Evolutionary conservation across 179 eudicot genomes (phyloP), one percentile per base, ranked within the genome.

Genomic region (Beta macrorhiza): DNA sequence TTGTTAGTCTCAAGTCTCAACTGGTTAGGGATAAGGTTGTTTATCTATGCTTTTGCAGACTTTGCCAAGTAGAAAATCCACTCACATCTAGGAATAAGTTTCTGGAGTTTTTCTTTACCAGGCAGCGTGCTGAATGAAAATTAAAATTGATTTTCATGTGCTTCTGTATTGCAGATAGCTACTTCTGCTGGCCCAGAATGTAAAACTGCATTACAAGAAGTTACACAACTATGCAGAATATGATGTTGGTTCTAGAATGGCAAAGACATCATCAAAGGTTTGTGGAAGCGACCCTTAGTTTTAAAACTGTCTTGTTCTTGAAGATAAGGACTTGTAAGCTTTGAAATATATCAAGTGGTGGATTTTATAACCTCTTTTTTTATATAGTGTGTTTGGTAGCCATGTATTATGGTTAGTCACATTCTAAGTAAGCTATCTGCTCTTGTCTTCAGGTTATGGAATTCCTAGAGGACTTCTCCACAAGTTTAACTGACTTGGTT

Each of bases 171-270:
- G 85, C 91, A 96, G 99, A 83, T 96, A 80, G 98, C 94, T 85
- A 89, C 82, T 79, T 96, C 99, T 84, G 98, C 99, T 84, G 99
- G 99, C 75, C 90, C 97, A 62, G 92, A 94, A 86, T 96, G 99
- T 86, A 96, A 96, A 88, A 88, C 97, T 85, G 93, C 85, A 51
- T 82, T 96, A 79, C 99, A 94, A 83, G 97, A 96, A 90, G 92
- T 94, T 25, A 25, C 25, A 25, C 25, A 94, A 91, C 80, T 96
- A 90, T 86, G 97, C 99, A 74, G 99, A 94, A 52, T 96, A 90
- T 87, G 92, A 90, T 78, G 85, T 87, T 80, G 78, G 86, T 81
- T 82, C 77, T 80, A 89, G 97, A 84, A 94, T 96, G 99, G 95
- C 93, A 70, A 94, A 87, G 78, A 89, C 88, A 61, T 91, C 97